Evolutionary conservation across 1,139 yeast species (phyloP).

Genomic region (Entelexis sorbosivorans): DNA sequence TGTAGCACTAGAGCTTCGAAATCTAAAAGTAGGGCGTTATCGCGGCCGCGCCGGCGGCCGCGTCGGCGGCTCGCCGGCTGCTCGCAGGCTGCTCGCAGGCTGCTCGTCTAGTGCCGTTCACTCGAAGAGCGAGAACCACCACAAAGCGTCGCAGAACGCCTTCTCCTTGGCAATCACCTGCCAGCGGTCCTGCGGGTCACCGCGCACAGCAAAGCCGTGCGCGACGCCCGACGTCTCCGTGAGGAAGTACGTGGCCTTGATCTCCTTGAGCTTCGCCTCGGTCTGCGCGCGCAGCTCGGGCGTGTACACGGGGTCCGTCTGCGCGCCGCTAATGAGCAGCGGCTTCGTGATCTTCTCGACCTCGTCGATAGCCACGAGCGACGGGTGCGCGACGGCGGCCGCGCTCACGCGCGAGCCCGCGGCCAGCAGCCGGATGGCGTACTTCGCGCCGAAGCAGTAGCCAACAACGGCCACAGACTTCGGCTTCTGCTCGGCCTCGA

Average conservation of each 20-base stretch:
- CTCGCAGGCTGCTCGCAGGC: too few relatives aligned
- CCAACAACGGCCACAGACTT: slow-evolving; percentile 54
- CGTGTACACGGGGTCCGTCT: slow-evolving; percentile 52
- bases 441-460: slow-evolving; percentile 79
- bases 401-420: slow-evolving; percentile 39
- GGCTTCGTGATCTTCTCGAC: slow-evolving; percentile 51
- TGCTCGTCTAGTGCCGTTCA: too few relatives aligned
- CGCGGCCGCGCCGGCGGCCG: too few relatives aligned
- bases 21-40: too few relatives aligned
- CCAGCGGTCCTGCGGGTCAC: slow-evolving; percentile 47
- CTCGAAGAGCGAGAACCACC: slow-evolving; percentile 36
- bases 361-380: slow-evolving; percentile 55
- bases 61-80: too few relatives aligned
- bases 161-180: slow-evolving; percentile 62
- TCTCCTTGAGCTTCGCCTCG: slow-evolving; percentile 44
- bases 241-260: slow-evolving; percentile 45
- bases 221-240: slow-evolving; percentile 48
- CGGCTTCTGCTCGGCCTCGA: slow-evolving; percentile 39
- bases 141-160: slow-evolving; percentile 48
- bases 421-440: slow-evolving; percentile 44
- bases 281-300: slow-evolving; percentile 50
- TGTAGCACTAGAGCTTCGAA: too few relatives aligned
- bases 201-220: slow-evolving; percentile 74
- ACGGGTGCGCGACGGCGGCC: slow-evolving; percentile 75
- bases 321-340: slow-evolving; percentile 59